Percentiles rank a stretch among this genome's conserved stretches.
Evolutionary conservation across 2,329 filamentous ascomycete genomes (phyloP).

Genomic region (Pseudogymnoascus sp.): DNA sequence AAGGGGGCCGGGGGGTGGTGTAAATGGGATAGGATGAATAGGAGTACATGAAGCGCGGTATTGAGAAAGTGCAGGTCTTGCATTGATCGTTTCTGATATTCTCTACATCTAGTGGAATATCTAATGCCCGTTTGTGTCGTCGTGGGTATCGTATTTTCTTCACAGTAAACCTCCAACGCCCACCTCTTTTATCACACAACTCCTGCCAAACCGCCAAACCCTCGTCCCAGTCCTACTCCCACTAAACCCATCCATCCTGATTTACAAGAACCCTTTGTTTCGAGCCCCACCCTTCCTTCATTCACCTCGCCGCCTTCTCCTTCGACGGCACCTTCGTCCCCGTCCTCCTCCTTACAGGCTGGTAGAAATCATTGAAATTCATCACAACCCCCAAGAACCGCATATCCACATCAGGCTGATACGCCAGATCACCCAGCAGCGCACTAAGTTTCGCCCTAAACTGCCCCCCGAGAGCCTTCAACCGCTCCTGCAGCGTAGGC

Average conservation of each 20-base stretch:
- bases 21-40: background rate
- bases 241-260: background rate
- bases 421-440: constrained; percentile 80
- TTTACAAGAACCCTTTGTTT: background rate
- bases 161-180: background rate
- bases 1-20: background rate
- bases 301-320: constrained; percentile 1
- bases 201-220: background rate
- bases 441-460: constrained; percentile 74
- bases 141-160: constrained; percentile 1
- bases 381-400: constrained; percentile 92
- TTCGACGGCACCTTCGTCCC: background rate
- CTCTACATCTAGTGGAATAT: background rate
- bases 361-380: constrained; percentile 98
- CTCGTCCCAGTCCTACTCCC: constrained; percentile 4
- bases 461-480: constrained; percentile 64
- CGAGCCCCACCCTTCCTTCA: background rate
- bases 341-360: constrained; percentile 57
- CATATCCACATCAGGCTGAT: constrained; percentile 92
- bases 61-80: background rate
- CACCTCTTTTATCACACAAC: background rate
- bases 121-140: constrained; percentile 1
- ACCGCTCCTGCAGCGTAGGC: constrained; percentile 64
- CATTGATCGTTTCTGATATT: constrained; percentile 5
- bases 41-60: background rate